Evolutionary conservation across 371 early-diverging fungal species (phyloP).

Genomic region (Choanephora cucurbitarum): DNA sequence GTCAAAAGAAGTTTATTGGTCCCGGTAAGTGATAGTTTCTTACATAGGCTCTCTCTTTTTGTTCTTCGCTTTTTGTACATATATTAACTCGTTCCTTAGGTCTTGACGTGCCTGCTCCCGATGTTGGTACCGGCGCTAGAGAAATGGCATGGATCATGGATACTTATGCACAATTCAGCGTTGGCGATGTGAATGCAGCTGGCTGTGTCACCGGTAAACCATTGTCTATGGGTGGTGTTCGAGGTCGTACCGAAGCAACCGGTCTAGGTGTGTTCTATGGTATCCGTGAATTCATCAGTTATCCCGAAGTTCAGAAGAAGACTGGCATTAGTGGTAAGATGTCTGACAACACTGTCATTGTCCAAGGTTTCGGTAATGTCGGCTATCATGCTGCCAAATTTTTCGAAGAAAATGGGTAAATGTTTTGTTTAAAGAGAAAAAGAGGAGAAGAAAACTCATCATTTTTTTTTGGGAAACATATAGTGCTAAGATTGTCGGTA

Average conservation of each 20-base stretch:
- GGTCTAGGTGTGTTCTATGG: constrained; percentile 90
- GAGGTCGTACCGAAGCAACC: constrained; percentile 90
- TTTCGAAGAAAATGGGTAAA: constrained; percentile 76
- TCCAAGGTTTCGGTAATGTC: constrained; percentile 93
- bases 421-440: background rate
- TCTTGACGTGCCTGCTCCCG: constrained; percentile 90
- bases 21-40: constrained; percentile 65
- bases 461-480: background rate
- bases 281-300: constrained; percentile 81
- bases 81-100: constrained; percentile 19
- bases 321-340: constrained; percentile 74
- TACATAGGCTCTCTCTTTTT: too few species aligned
- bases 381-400: constrained; percentile 91
- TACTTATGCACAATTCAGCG: constrained; percentile 88
- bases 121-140: constrained; percentile 86
- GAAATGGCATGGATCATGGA: constrained; percentile 95
- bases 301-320: constrained; percentile 77
- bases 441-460: constrained; percentile 1
- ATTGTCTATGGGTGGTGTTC: constrained; percentile 84
- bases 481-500: constrained; percentile 79
- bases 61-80: background rate
- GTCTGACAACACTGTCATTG: constrained; percentile 66
- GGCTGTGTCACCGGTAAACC: constrained; percentile 93
- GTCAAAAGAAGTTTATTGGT: constrained; percentile 90
- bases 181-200: constrained; percentile 79